A percentile compares a stretch with the other conserved stretches of the same genome.
phyloP scores from a whole-genome alignment of 2,329 filamentous ascomycete genomes.

The Colletotrichum nymphaeae region DNA sequence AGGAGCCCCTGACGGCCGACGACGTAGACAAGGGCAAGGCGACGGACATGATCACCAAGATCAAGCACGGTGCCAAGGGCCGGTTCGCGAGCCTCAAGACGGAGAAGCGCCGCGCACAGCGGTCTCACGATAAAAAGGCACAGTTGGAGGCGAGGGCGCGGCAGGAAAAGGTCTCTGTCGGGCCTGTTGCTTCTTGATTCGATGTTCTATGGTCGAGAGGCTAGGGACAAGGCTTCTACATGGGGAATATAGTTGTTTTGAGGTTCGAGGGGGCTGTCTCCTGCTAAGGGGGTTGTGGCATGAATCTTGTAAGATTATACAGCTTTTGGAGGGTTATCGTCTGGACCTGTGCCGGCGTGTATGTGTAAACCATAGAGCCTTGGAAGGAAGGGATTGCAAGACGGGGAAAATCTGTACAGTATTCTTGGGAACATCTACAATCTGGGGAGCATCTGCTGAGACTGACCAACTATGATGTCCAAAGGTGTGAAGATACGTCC shows the following conservation, averaged over 20 bases:
- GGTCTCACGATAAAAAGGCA: constrained; percentile 48
- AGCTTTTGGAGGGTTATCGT: background rate
- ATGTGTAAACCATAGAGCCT: background rate
- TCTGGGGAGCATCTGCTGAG: background rate
- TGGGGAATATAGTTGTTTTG: background rate
- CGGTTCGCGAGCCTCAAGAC: constrained; percentile 66
- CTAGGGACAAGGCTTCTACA: background rate
- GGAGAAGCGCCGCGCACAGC: constrained; percentile 62
- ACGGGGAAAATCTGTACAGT: background rate
- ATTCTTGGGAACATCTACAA: background rate
- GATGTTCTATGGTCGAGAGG: background rate
- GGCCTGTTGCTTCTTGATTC: constrained; percentile 54
- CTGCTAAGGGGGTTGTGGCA: background rate
- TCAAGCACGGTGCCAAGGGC: constrained; percentile 83
- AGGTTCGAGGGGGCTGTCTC: background rate
- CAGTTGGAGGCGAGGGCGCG: constrained; percentile 51
- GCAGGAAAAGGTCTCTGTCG: constrained; percentile 66
- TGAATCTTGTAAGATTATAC: background rate
- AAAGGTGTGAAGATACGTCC: background rate
- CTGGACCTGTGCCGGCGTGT: background rate
- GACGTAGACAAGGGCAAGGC: constrained; percentile 84
- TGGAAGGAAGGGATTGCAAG: background rate
- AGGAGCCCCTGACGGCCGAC: constrained; percentile 63
- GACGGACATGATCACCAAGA: constrained; percentile 90
- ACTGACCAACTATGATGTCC: background rate